Evolutionary conservation across 1,139 yeast species (phyloP).

Genomic region (Pichia sp.): DNA sequence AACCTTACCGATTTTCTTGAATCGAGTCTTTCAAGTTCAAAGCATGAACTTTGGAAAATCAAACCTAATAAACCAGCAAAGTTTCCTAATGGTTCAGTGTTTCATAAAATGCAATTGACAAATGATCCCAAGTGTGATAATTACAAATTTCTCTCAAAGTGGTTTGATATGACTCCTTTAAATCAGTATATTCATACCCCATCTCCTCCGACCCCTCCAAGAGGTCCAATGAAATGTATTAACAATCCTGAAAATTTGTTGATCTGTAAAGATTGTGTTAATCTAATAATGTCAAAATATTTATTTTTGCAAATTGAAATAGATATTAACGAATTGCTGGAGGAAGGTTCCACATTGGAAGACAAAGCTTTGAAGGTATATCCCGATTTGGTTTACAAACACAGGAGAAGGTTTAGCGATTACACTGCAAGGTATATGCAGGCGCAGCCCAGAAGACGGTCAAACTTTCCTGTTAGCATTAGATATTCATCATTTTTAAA

Average conservation of each 20-base stretch:
- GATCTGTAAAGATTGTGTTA: constrained; percentile 23
- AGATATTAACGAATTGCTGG: constrained; percentile 15
- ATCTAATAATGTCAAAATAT: constrained; percentile 16
- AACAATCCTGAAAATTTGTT: constrained; percentile 26
- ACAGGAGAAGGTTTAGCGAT: constrained; percentile 7
- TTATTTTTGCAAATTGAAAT: constrained; percentile 22
- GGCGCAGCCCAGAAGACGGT: too few relatives aligned
- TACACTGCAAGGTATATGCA: constrained; percentile 1
- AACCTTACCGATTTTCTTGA: not conserved
- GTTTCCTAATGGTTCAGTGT: constrained; percentile 23
- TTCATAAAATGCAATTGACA: constrained; percentile 11
- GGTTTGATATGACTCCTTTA: constrained; percentile 28
- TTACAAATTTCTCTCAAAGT: constrained; percentile 21
- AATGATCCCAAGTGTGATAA: constrained; percentile 3
- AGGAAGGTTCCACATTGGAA: constrained; percentile 1
- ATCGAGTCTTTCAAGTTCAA: not conserved
- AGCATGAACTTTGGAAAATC: not conserved
- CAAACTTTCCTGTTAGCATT: too few relatives aligned
- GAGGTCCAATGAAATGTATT: constrained; percentile 14
- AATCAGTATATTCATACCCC: constrained; percentile 24
- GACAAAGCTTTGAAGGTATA: constrained; percentile 1
- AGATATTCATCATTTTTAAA: too few relatives aligned
- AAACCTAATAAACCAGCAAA: constrained; percentile 14
- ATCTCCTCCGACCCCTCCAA: constrained; percentile 27
- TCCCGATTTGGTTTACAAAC: constrained; percentile 9